phyloP scores from a whole-genome alignment of 1,284 basidiomycete species.

The Moesziomyces antarcticus region DNA sequence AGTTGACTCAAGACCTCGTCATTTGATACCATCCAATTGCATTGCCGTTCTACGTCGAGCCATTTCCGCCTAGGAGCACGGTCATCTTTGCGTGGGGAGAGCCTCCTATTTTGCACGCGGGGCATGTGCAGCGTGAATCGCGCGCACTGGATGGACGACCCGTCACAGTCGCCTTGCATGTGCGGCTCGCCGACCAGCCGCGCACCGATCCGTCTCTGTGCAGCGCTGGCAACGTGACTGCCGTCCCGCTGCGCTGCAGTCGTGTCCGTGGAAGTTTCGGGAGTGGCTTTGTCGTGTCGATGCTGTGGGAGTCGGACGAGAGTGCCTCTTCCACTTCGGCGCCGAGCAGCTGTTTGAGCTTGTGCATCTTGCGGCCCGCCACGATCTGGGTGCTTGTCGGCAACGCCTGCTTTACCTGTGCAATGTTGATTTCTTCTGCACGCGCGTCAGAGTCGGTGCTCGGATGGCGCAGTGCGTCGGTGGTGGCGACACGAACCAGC shows the following conservation, averaged over 20 bases:
- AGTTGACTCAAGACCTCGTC: background rate
- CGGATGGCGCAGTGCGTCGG: too few species aligned
- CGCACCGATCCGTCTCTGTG: background rate
- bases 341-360: slow-evolving; percentile 32
- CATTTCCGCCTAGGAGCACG: too few species aligned
- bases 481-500: too few species aligned
- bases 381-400: slow-evolving; percentile 38
- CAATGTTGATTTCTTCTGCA: too few species aligned
- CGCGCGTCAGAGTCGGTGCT: too few species aligned
- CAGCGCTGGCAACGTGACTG: background rate
- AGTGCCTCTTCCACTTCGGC: slow-evolving; percentile 23
- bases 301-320: too few species aligned
- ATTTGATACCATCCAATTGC: background rate
- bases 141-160: background rate
- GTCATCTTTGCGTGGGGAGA: too few species aligned
- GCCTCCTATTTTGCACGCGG: background rate
- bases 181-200: slow-evolving; percentile 8
- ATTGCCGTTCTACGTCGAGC: too few species aligned
- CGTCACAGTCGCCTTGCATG: slow-evolving; percentile 1
- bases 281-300: slow-evolving; percentile 15
- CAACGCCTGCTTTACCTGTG: background rate
- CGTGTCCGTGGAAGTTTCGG: slow-evolving; percentile 4
- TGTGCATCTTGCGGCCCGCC: slow-evolving; percentile 26
- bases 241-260: slow-evolving; percentile 13
- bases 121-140: background rate